Conservation (phyloP, 2,329 filamentous ascomycete species). For the Didymellaceae sp. region DNA sequence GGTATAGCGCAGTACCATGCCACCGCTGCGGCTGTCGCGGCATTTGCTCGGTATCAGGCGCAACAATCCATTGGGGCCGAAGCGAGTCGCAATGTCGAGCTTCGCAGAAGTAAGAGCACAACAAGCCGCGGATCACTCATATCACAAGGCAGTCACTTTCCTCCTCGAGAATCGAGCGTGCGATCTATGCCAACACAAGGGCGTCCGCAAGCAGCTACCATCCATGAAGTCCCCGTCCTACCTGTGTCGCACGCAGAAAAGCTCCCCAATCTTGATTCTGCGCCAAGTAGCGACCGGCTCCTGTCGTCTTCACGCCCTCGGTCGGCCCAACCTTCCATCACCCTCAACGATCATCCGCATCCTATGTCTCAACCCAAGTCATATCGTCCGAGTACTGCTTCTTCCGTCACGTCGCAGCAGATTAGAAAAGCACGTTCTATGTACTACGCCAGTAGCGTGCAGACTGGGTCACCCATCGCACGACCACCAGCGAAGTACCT, state of each 20-base stretch:
- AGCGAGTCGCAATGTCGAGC: conserved; percentile 26
- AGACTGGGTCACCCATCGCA: conserved; percentile 46
- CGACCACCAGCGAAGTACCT: conserved; percentile 44
- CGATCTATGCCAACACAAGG: conserved; percentile 31
- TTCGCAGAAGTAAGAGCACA: conserved; percentile 42
- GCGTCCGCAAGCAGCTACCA: conserved; percentile 12
- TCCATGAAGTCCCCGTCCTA: conserved; percentile 19
- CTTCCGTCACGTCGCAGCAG: conserved; percentile 41
- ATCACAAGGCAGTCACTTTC: conserved; percentile 48
- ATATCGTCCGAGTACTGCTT: conserved; percentile 31
- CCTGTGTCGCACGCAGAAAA: conserved; percentile 26
- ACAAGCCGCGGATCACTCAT: conserved; percentile 42
- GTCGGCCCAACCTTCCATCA: conserved; percentile 31
- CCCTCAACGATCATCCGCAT: conserved; percentile 32
- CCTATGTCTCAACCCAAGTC: conserved; percentile 36
- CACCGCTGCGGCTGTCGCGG: conserved; percentile 46
- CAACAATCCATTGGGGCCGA: conserved; percentile 23
- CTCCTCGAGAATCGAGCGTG: conserved; percentile 40
- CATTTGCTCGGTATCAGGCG: conserved; percentile 43
- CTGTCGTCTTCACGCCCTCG: conserved; percentile 9
- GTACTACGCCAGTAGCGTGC: conserved; percentile 49
- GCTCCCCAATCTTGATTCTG: conserved; percentile 29
- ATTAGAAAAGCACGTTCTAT: conserved; percentile 48
- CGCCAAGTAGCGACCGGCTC: conserved; percentile 5
- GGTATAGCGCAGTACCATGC: conserved; percentile 45